These are phyloP conservation scores for Calonectria ilicicola DNA, from an alignment of 2,329 filamentous ascomycete species.

Conservation along the genomic window DNA sequence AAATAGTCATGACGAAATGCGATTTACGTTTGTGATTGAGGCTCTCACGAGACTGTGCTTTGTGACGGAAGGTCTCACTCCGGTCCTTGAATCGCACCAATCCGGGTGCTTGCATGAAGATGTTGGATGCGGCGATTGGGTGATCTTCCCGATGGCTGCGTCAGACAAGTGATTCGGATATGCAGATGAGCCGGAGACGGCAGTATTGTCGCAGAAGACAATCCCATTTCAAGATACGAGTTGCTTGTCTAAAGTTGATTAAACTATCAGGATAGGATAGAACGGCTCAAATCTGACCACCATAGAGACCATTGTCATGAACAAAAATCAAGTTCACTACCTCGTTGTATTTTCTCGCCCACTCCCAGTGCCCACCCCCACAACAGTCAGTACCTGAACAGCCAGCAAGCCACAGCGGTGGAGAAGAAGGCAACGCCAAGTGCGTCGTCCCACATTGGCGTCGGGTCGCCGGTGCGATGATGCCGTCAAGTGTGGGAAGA, in stretches of 20 bases:
- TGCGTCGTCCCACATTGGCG: constrained; percentile 22
- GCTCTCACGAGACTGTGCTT: constrained; percentile 3
- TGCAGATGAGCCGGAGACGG: background rate
- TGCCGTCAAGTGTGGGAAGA: constrained; percentile 24
- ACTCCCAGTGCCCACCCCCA: background rate
- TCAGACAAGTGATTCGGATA: background rate
- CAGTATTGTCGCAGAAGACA: background rate
- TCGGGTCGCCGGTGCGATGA: constrained; percentile 37
- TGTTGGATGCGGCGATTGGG: background rate
- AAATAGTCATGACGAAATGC: background rate
- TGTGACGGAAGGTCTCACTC: constrained; percentile 15
- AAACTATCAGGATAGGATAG: background rate
- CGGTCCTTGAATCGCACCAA: background rate
- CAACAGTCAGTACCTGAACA: background rate
- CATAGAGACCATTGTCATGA: background rate
- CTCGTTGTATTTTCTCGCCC: background rate
- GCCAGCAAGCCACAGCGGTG: background rate
- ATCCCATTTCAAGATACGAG: background rate
- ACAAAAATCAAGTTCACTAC: background rate
- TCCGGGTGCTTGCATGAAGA: constrained; percentile 9
- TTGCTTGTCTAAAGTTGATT: background rate
- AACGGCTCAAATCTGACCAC: background rate
- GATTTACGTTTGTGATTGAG: constrained; percentile 5
- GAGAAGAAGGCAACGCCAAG: constrained; percentile 1
- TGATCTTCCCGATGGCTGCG: background rate